These are phyloP conservation scores for Prunus davidiana DNA, from an alignment of 306 rosid species.

Conservation along the genomic window DNA sequence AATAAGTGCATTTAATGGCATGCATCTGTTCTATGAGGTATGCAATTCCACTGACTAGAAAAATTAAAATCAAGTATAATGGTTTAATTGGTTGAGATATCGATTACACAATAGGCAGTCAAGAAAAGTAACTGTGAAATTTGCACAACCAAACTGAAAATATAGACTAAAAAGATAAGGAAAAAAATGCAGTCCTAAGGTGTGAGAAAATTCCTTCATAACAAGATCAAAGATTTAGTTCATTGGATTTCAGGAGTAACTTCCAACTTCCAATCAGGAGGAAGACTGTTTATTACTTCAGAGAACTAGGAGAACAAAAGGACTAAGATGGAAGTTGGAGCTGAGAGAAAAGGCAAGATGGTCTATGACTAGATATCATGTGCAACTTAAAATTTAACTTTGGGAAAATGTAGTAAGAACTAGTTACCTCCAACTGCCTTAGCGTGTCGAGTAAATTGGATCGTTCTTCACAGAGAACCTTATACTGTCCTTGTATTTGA, in stretches of 20 bases:
- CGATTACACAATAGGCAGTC: not conserved
- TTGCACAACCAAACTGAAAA: not conserved
- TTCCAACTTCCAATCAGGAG: not conserved
- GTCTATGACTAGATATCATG: not conserved
- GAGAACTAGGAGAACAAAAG: not conserved
- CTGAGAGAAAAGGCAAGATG: not conserved
- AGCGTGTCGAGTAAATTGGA: conserved; percentile 76
- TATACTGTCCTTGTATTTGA: conserved; percentile 60
- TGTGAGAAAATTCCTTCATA: not conserved
- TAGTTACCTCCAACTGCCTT: conserved; percentile 83
- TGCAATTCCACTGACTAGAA: not conserved
- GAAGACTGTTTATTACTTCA: not conserved
- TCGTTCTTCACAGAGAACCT: conserved; percentile 63
- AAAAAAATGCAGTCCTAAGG: not conserved
- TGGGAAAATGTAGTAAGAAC: not conserved
- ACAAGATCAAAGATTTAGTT: not conserved
- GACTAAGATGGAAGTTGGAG: not conserved
- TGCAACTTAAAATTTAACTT: not conserved
- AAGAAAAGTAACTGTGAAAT: not conserved
- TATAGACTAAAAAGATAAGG: not conserved
- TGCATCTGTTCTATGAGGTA: not conserved
- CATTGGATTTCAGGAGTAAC: not conserved
- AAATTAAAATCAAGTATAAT: not conserved
- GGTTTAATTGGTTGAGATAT: not conserved
- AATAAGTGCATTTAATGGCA: not conserved